Evolutionary conservation across 441 rosid genomes (phyloP), one percentile per base, ranked within the genome.

Genomic region (Gossypium davidsonii): DNA sequence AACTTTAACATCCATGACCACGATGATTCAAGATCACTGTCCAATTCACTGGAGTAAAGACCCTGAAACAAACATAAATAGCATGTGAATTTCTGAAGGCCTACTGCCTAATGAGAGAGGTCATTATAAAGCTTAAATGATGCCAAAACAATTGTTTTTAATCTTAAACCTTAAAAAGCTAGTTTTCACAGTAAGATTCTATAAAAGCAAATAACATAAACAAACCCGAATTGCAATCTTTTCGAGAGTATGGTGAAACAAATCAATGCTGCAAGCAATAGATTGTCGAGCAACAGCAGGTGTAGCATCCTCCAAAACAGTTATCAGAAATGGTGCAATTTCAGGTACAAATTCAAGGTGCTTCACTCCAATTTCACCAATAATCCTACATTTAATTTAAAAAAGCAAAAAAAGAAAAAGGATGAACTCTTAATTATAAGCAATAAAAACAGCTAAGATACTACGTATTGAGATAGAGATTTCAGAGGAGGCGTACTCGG

Each of bases 241-340:
- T 75, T 77, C 80, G 17, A 96, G 90, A 28, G 87, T 89, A 72
- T 74, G 80, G 56, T 84, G 87, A 78, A 96, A 96, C 72, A 93
- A 83, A 75, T 82, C 79, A 73, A 85, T 78, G 37, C 90, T 96
- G 53, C 88, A 85, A 79, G 89, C 72, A 58, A 93, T 88, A 73
- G 90, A 93, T 83, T 93, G 97, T 72, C 97, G 90, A 71, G 86
- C 91, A 76, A 93, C 99, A 59, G 98, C 97, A 0, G 98, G 98
- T 11, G 93, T 87, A 77, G 72, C 85, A 76, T 96, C 99, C 14
- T 89, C 84, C 77, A 90, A 77, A 77, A 87, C 88, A 70, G 83
- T 83, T 17, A 88, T 83, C 20, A 96, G 82, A 75, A 92, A 85
- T 11, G 93, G 96, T 37, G 87, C 88, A 69, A 96, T 85, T 67